phyloP scores from a whole-genome alignment of 2,329 filamentous ascomycete species.

The Diaporthe capsici region DNA sequence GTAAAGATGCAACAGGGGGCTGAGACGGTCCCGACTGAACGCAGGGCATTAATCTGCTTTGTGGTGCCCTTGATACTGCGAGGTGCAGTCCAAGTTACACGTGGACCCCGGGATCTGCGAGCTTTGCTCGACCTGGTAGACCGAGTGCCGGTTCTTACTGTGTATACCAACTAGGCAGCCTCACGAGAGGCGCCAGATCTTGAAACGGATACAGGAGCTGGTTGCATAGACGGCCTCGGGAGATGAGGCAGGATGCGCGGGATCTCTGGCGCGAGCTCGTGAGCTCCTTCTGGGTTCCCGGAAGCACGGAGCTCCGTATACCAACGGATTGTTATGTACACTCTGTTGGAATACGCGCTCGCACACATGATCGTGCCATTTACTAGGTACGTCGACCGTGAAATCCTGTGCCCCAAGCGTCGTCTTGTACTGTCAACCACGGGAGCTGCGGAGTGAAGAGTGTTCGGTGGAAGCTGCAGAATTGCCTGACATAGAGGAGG shows the following conservation, averaged over 20 bases:
- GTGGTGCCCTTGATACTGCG: not conserved
- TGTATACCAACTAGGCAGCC: not conserved
- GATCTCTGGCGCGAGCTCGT: not conserved
- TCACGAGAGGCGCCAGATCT: not conserved
- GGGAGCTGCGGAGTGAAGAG: not conserved
- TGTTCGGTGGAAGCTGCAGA: too few relatives aligned
- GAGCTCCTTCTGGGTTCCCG: not conserved
- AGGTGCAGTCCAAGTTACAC: not conserved
- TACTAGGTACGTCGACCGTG: not conserved
- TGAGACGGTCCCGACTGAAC: not conserved
- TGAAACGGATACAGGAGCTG: slow-evolving; percentile 11
- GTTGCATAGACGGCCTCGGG: slow-evolving; percentile 21
- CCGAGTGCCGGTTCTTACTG: not conserved
- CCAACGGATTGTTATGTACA: not conserved
- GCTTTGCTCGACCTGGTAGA: not conserved
- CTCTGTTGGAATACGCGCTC: not conserved
- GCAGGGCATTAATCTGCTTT: not conserved
- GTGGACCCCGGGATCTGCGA: not conserved
- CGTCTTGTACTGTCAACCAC: not conserved
- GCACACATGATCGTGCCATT: not conserved
- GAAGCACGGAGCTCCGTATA: not conserved
- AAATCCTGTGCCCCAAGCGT: not conserved
- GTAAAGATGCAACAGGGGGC: not conserved
- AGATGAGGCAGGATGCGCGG: slow-evolving; percentile 3
- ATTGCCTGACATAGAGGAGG: too few relatives aligned